phyloP scores from a whole-genome alignment of 495 filamentous ascomycete genomes.

The Aspergillus leporis region DNA sequence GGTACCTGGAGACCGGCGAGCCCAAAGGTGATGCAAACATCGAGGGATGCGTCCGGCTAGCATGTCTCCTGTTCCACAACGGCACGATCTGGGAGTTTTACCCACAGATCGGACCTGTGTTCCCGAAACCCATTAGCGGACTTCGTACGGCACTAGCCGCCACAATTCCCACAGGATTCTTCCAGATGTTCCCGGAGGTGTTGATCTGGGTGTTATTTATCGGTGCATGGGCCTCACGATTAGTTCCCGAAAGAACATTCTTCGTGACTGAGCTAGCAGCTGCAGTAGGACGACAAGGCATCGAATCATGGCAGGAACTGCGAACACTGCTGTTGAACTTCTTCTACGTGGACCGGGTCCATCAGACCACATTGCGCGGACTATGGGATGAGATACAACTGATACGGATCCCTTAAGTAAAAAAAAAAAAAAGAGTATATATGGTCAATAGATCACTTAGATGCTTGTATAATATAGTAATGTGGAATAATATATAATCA shows the following conservation, averaged over 20 bases:
- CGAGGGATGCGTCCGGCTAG: conserved; percentile 45
- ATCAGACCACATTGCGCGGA: conserved; percentile 33
- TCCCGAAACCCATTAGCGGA: conserved; percentile 40
- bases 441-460: no score
- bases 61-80: conserved; percentile 48
- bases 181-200: conserved; percentile 38
- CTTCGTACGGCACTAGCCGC: conserved; percentile 40
- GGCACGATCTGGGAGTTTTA: conserved; percentile 50
- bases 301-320: conserved; percentile 41
- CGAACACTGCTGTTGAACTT: conserved; percentile 37
- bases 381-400: conserved; percentile 43
- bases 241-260: conserved; percentile 33
- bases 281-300: conserved; percentile 31
- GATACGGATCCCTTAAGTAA: conserved; percentile 5
- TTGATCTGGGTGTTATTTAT: conserved; percentile 46
- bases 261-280: conserved; percentile 40
- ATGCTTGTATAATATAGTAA: no score
- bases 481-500: no score
- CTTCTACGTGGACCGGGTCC: conserved; percentile 45
- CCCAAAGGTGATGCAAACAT: conserved; percentile 54
- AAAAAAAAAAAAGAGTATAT: neutral
- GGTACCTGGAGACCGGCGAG: conserved; percentile 62
- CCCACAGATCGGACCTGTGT: conserved; percentile 39
- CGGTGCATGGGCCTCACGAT: conserved; percentile 36
- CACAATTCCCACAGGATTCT: conserved; percentile 38